Evolutionary conservation across 495 filamentous ascomycete genomes (phyloP), one percentile per base, ranked within the genome.

Genomic region (Penicillium egyptiacum): DNA sequence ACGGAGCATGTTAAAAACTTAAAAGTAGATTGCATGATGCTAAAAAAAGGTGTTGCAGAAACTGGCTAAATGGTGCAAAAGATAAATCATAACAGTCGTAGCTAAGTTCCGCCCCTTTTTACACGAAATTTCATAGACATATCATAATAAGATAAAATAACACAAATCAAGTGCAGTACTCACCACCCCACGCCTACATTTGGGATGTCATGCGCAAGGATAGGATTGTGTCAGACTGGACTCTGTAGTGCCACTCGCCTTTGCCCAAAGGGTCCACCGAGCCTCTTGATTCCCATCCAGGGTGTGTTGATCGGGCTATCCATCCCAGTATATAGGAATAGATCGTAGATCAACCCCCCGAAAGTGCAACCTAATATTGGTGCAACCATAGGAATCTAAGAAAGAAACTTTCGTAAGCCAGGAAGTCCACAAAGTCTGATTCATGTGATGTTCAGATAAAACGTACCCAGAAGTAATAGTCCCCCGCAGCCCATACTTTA

Each of bases 391-490:
- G 82, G 76, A 17, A 79, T 58, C 76, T 79, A 16, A 54, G 9
- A 50, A 19, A 17, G 17, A 31, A 5, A 4, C n/a, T 45, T 45
- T 35, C 25, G 28, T 20, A 33, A n/a, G 14, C 3, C 19, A 30
- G 5, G 47, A 14, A 33, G 16, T 22, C 2, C 30, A 17, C 16
- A 41, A 17, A 23, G 8, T n/a, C 16, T 19, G 30, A n/a, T 40
- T 7, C 11, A 10, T 54, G 17, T 14, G 35, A 31, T 39, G 10
- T 17, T 5, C 35, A n/a, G 9, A 42, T n/a, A 19, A 8, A 17
- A 64, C 74, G 22, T 73, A 83, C 80, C 84, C 83, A 86, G 59
- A 85, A 87, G 59, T 84, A 87, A 62, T 86, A 85, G 42, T 70
- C 71, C 1, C 85, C 83, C 5, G 84, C 83, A 16, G 64, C 64